Base-by-base conservation (phyloP, 1,139 yeast genomes). In the Hemisphaericaspora xylofermentans region DNA sequence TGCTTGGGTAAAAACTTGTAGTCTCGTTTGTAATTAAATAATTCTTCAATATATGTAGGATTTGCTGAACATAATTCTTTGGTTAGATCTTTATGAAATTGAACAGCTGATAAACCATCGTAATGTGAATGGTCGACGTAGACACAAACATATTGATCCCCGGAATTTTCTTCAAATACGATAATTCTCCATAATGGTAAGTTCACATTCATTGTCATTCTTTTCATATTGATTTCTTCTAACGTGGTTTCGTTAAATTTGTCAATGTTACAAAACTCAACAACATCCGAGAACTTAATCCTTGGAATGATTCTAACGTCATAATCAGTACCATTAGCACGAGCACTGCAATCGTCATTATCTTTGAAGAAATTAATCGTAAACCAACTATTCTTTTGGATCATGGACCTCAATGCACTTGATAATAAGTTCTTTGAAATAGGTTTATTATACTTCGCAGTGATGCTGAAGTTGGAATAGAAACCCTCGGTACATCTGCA, bases 31-130 rank as follows among this genome's bases (percentile, higher is more conserved):
- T 48, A 51, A 24, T 46, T 35, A 35, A 49, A 46, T 15, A 52
- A 36, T 8, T 33, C 42, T 3, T 45, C 45, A 6, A 36, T 21
- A 21, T 14, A 42, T n/a, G 18, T 33, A n/a, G 43, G 43, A 12
- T 39, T 33, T 1, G 51, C 32, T 14, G 8, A 10, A 3, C 44
- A 35, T 19, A 50, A 48, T 16, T 53, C 57, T 13, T 42, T 40
- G 2, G 59, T 43, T 40, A 70, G 56, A 24, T 65, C 64, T 12
- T 53, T 47, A 38, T 66, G 74, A 48, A 71, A 68, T 33, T 53
- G 51, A 7, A 54, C 49, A 1, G 60, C 70, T 1, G 71, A 52
- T 13, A 52, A 54, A 3, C 76, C 77, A 48, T 71, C 76, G 29
- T 58, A 58, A 10, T 63, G 47, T 1, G 61, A 33, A 47, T 71